These are phyloP conservation scores for Lanmaoa pseudosensibilis DNA, from an alignment of 768 basidiomycete species.

Conservation along the genomic window DNA sequence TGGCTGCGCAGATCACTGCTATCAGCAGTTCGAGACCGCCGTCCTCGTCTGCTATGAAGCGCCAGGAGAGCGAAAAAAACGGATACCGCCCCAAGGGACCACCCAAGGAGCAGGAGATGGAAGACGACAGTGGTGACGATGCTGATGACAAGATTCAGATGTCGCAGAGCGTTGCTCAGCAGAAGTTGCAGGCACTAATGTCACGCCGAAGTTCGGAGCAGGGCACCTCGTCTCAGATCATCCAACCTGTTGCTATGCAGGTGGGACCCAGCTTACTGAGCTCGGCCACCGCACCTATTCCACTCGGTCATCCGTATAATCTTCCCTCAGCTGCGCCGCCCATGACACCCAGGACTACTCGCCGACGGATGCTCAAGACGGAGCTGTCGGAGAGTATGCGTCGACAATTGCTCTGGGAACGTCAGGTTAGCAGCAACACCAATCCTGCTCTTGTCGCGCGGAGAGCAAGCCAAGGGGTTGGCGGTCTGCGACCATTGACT, in stretches of 20 bases:
- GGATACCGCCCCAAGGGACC: conserved; percentile 66
- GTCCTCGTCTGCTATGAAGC: conserved; percentile 22
- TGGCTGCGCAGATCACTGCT: conserved; percentile 50
- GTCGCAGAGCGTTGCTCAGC: conserved; percentile 68
- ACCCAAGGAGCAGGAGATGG: conserved; percentile 65
- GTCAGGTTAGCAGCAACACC: conserved; percentile 57
- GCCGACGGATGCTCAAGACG: conserved; percentile 78
- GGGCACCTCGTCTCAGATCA: conserved; percentile 18
- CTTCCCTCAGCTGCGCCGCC: conserved; percentile 64
- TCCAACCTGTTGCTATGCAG: conserved; percentile 19
- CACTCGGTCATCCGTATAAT: conserved; percentile 67
- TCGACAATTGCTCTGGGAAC: conserved; percentile 78
- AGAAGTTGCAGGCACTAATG: conserved; percentile 59
- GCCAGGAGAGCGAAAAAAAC: conserved; percentile 30
- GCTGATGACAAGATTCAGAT: conserved; percentile 53
- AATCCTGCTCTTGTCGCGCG: conserved; percentile 42
- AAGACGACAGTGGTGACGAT: conserved; percentile 58
- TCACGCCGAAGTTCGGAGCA: conserved; percentile 42
- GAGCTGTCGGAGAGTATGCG: conserved; percentile 86
- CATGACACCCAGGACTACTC: conserved; percentile 82
- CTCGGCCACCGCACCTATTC: conserved; percentile 52
- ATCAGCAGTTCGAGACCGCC: conserved; percentile 30
- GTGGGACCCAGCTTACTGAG: conserved; percentile 23
- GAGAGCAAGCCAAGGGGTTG: conserved; percentile 28
- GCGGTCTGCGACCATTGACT: conserved; percentile 37